These are phyloP conservation scores for Vicia faba DNA, from an alignment of 306 rosid species.

Conservation along the genomic window DNA sequence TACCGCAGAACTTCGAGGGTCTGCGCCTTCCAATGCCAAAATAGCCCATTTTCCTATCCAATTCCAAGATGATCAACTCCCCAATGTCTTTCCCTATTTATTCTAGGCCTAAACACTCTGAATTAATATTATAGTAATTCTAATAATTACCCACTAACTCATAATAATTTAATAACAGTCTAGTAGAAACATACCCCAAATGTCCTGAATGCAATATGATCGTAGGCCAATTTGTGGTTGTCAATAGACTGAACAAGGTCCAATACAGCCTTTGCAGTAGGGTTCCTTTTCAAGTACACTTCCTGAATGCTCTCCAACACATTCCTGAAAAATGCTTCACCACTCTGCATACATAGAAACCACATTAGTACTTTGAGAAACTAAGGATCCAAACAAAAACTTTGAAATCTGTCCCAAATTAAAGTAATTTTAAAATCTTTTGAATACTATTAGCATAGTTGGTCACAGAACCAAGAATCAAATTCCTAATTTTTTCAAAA, in stretches of 20 bases:
- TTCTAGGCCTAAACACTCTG: no score
- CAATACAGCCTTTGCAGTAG: conserved; percentile 83
- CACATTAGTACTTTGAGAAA: background rate
- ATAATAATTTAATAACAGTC: no score
- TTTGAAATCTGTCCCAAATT: background rate
- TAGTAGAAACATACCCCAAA: no score
- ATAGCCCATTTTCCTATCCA: no score
- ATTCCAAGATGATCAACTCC: no score
- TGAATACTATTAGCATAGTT: no score
- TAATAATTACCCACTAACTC: no score
- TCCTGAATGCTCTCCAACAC: conserved; percentile 75
- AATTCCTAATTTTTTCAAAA: background rate
- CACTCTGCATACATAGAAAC: conserved; percentile 57
- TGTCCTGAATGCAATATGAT: conserved; percentile 96
- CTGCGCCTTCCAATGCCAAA: no score
- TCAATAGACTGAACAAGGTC: conserved; percentile 74
- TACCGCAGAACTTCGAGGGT: no score
- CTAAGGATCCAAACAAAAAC: background rate
- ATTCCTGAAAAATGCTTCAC: conserved; percentile 73
- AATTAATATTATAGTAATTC: no score
- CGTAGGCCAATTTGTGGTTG: conserved; percentile 60
- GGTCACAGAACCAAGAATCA: conserved; percentile 29
- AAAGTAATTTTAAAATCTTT: background rate
- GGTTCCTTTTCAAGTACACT: conserved; percentile 80
- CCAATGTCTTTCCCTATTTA: no score